A percentile compares a stretch with the other conserved stretches of the same genome.
phyloP scores from a whole-genome alignment of 2,329 filamentous ascomycete genomes.

The Magnaporthiopsis rhizophila region DNA sequence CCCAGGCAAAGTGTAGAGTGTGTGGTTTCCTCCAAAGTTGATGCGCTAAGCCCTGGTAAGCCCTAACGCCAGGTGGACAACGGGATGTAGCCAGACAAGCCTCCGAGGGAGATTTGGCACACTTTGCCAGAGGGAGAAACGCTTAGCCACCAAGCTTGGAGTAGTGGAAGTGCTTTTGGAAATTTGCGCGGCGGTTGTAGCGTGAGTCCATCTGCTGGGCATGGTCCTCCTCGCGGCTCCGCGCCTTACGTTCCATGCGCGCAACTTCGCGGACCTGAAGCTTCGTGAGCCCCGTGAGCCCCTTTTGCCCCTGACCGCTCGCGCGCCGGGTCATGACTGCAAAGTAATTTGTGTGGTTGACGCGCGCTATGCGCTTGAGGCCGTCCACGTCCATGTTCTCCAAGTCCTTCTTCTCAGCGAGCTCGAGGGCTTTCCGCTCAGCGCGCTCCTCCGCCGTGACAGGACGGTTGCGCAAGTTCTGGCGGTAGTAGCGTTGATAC shows the following conservation, averaged over 20 bases:
- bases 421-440: slow-evolving; percentile 48
- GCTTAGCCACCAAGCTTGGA: slow-evolving; percentile 8
- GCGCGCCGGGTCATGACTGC: slow-evolving; percentile 60
- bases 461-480: slow-evolving; percentile 83
- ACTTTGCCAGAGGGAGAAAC: not conserved
- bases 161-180: slow-evolving; percentile 58
- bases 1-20: not conserved
- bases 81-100: not conserved
- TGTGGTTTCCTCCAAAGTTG: not conserved
- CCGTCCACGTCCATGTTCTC: slow-evolving; percentile 35
- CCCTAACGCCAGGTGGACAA: not conserved
- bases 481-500: slow-evolving; percentile 78
- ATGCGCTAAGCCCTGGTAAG: not conserved
- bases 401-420: slow-evolving; percentile 45
- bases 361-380: slow-evolving; percentile 30
- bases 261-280: slow-evolving; percentile 62
- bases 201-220: slow-evolving; percentile 58
- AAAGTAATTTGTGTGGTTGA: slow-evolving; percentile 35
- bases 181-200: slow-evolving; percentile 66
- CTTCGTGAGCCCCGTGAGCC: slow-evolving; percentile 72
- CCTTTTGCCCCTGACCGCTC: slow-evolving; percentile 68
- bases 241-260: slow-evolving; percentile 60
- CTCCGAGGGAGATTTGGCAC: not conserved
- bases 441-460: slow-evolving; percentile 54
- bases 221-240: slow-evolving; percentile 55